Evolutionary conservation across 1,284 basidiomycete species (phyloP).

Genomic region (Fistulinella staudtii): DNA sequence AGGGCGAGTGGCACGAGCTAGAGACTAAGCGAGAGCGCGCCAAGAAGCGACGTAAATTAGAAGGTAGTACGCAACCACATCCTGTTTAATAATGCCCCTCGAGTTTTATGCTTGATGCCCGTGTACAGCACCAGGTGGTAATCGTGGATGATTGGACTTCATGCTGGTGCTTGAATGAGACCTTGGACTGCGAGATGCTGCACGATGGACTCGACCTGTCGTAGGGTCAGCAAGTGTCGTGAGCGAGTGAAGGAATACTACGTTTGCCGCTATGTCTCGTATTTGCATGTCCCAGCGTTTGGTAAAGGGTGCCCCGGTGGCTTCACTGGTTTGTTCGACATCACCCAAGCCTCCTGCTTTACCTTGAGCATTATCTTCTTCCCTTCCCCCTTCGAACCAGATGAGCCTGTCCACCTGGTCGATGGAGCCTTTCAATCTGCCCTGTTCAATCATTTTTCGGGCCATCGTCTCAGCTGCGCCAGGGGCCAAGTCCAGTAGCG

Average conservation of each 20-base stretch:
- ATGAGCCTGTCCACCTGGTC: conserved; percentile 93
- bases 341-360: conserved; percentile 90
- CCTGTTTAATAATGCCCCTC: conserved; percentile 26
- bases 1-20: conserved; percentile 94
- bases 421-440: conserved; percentile 84
- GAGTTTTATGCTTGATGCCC: conserved; percentile 2
- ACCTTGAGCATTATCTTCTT: conserved; percentile 86
- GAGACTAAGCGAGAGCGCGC: conserved; percentile 84
- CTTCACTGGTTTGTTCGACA: conserved; percentile 76
- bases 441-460: conserved; percentile 94
- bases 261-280: conserved; percentile 78
- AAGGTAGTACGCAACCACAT: conserved; percentile 26
- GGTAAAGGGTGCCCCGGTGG: conserved; percentile 83
- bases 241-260: conserved; percentile 35
- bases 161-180: conserved; percentile 43
- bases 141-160: conserved; percentile 13
- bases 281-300: conserved; percentile 93
- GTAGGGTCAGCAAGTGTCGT: conserved; percentile 6
- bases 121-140: conserved; percentile 10
- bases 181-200: conserved; percentile 72
- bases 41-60: conserved; percentile 62
- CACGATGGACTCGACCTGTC: conserved; percentile 75
- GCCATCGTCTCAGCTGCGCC: conserved; percentile 92
- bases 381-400: conserved; percentile 79
- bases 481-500: conserved; percentile 79